phyloP scores from a whole-genome alignment of 768 basidiomycete species.

The Strobilomyces dryophilus region DNA sequence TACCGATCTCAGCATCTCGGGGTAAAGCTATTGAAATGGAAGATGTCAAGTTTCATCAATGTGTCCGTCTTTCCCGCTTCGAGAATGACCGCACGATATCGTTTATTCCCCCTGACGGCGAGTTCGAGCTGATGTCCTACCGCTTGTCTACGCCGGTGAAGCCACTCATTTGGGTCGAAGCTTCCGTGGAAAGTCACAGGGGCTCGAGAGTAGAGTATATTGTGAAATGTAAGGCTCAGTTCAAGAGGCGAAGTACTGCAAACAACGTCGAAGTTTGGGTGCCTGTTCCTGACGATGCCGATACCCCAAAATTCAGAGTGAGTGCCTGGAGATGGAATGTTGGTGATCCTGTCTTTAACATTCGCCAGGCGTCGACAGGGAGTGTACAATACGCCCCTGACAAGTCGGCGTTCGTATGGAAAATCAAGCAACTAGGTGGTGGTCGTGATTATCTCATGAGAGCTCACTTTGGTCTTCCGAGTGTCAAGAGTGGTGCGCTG shows the following conservation, averaged over 20 bases:
- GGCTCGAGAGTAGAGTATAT: conserved; percentile 95
- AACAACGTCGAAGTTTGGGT: conserved; percentile 99
- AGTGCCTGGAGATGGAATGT: background rate
- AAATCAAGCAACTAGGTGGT: conserved; percentile 96
- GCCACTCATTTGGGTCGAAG: conserved; percentile 92
- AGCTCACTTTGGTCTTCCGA: conserved; percentile 95
- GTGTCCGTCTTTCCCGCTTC: conserved; percentile 93
- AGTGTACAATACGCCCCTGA: conserved; percentile 97
- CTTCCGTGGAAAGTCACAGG: conserved; percentile 89
- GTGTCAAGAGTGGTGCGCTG: conserved; percentile 79
- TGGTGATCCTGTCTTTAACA: background rate
- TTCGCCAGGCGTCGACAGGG: conserved; percentile 80
- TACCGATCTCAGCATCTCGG: conserved; percentile 38
- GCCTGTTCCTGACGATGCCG: conserved; percentile 98
- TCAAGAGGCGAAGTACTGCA: conserved; percentile 93
- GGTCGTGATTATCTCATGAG: conserved; percentile 97
- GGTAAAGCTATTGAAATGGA: conserved; percentile 99
- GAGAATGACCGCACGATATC: conserved; percentile 99
- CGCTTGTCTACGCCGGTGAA: conserved; percentile 96
- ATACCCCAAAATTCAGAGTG: conserved; percentile 95
- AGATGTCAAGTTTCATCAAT: conserved; percentile 99
- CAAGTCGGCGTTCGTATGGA: conserved; percentile 98
- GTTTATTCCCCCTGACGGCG: conserved; percentile 98
- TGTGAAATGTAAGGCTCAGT: conserved; percentile 95
- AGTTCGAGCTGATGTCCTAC: conserved; percentile 98